phyloP scores from a whole-genome alignment of 129 eudicot species.

The Pittosporum tobira region DNA sequence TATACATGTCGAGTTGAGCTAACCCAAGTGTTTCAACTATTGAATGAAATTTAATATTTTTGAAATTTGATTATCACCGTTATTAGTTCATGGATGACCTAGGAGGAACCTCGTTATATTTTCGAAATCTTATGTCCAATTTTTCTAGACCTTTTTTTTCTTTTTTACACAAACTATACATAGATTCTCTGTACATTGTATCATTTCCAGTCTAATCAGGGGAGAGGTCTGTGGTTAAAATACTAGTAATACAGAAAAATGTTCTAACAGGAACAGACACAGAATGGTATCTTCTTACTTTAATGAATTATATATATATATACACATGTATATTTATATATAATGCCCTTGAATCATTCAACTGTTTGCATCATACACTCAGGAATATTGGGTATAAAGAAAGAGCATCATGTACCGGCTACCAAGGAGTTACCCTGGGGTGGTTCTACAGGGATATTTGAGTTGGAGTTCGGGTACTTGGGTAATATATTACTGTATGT shows the following conservation, averaged over 20 bases:
- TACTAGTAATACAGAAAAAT: not conserved
- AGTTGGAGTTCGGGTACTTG: not conserved
- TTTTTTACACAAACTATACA: not conserved
- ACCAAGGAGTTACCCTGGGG: not conserved
- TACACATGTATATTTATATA: no score
- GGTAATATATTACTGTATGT: not conserved
- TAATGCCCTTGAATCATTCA: not conserved
- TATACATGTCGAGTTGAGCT: not conserved
- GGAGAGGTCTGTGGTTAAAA: not conserved
- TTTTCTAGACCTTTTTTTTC: not conserved
- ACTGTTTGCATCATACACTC: not conserved
- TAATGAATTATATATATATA: no score
- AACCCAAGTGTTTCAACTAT: not conserved
- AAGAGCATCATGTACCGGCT: not conserved
- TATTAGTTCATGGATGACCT: not conserved
- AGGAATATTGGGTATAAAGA: not conserved
- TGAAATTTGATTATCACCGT: not conserved
- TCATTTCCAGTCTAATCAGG: constrained; percentile 1
- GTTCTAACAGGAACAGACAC: not conserved
- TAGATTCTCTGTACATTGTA: not conserved
- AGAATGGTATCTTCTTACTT: not conserved
- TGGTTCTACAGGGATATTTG: not conserved
- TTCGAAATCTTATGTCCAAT: not conserved
- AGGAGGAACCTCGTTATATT: not conserved
- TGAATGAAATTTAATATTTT: not conserved